Conservation (phyloP, 164 flowering plant genomes). For the Cinnamomum micranthum region DNA sequence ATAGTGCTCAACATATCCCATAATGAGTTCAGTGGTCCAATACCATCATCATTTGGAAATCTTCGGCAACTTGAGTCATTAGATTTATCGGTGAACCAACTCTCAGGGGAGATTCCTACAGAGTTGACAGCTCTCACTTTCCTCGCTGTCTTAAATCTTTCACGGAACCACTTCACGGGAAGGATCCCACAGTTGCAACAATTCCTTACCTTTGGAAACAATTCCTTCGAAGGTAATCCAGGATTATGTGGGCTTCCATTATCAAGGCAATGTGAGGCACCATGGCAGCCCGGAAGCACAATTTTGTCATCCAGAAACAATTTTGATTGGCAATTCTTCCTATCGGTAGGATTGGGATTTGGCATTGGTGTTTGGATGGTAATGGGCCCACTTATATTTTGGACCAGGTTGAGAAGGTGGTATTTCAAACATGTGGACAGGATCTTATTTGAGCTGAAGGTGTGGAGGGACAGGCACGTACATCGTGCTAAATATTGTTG, state of each 20-base stretch:
- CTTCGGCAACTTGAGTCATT: constrained; percentile 15
- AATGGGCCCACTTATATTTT: neutral
- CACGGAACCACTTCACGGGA: constrained; percentile 27
- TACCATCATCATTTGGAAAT: constrained; percentile 39
- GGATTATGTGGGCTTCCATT: neutral
- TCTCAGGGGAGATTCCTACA: constrained; percentile 31
- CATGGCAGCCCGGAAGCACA: neutral
- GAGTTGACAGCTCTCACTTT: constrained; percentile 21
- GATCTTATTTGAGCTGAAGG: neutral
- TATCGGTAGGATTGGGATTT: neutral
- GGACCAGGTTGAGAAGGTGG: neutral
- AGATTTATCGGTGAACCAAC: constrained; percentile 28
- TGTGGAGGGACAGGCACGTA: neutral
- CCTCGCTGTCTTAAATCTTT: constrained; percentile 30
- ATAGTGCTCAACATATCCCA: constrained; percentile 43
- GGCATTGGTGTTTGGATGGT: neutral
- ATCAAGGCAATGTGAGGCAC: neutral
- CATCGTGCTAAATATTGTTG: neutral
- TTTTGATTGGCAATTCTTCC: neutral
- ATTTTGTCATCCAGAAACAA: neutral
- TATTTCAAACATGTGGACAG: neutral
- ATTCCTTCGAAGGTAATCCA: constrained; percentile 24
- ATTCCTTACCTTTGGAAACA: constrained; percentile 18
- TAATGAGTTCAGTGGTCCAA: constrained; percentile 36
- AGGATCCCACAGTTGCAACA: constrained; percentile 28